phyloP scores from a whole-genome alignment of 495 filamentous ascomycete species.

The Lichenothelia convexa region DNA sequence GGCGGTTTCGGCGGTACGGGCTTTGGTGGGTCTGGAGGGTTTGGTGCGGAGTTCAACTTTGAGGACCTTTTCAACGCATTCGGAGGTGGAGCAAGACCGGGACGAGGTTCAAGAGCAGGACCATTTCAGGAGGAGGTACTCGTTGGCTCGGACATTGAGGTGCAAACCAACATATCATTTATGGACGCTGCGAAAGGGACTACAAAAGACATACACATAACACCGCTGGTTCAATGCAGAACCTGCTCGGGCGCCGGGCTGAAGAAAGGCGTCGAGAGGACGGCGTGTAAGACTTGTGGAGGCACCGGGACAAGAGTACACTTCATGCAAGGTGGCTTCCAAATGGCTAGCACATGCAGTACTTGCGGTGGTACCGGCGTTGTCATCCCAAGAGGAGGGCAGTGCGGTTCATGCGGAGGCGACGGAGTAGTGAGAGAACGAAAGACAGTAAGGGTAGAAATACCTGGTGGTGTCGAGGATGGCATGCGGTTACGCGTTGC shows the following conservation, averaged over 20 bases:
- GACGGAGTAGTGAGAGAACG: constrained; percentile 60
- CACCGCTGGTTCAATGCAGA: constrained; percentile 56
- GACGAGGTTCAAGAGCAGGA: constrained; percentile 22
- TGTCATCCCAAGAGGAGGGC: constrained; percentile 51
- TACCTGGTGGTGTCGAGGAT: constrained; percentile 87
- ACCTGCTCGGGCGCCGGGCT: constrained; percentile 70
- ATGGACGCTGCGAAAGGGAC: constrained; percentile 90
- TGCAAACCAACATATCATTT: constrained; percentile 80
- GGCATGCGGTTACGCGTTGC: constrained; percentile 72
- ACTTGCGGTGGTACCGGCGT: constrained; percentile 61
- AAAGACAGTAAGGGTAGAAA: constrained; percentile 68
- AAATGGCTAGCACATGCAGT: constrained; percentile 78
- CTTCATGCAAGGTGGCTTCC: constrained; percentile 80
- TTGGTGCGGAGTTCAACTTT: constrained; percentile 71
- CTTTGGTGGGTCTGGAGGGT: constrained; percentile 35
- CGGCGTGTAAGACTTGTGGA: constrained; percentile 59
- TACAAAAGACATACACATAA: constrained; percentile 57
- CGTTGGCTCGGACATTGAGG: constrained; percentile 84
- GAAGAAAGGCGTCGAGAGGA: constrained; percentile 57
- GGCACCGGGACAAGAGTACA: constrained; percentile 77
- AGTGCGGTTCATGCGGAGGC: constrained; percentile 62
- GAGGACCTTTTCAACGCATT: constrained; percentile 91
- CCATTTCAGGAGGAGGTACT: constrained; percentile 61
- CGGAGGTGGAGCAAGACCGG: constrained; percentile 32
- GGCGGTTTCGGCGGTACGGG: constrained; percentile 31